These are phyloP conservation scores for Mycena vitilis DNA, from an alignment of 768 basidiomycete genomes.

Conservation along the genomic window DNA sequence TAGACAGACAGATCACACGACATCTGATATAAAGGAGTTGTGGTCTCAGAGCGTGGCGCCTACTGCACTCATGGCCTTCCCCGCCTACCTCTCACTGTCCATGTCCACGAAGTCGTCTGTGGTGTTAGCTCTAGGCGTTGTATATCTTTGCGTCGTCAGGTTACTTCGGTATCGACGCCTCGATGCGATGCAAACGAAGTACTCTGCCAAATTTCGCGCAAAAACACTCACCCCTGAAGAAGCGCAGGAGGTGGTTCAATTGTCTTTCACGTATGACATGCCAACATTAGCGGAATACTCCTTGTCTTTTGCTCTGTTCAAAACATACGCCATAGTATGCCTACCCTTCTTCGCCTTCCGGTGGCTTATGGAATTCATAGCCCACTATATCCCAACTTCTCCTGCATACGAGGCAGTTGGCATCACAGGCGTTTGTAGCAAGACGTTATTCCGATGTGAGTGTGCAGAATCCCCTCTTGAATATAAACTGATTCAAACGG, in stretches of 20 bases:
- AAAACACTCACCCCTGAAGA: constrained; percentile 55
- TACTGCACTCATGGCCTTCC: constrained; percentile 4
- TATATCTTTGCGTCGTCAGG: constrained; percentile 47
- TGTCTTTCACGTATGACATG: constrained; percentile 56
- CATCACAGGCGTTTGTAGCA: constrained; percentile 48
- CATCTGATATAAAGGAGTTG: background rate
- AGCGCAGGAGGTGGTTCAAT: constrained; percentile 55
- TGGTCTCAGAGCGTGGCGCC: background rate
- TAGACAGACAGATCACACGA: too few species aligned
- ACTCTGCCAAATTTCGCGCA: constrained; percentile 46
- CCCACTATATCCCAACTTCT: constrained; percentile 60
- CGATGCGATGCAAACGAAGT: constrained; percentile 55
- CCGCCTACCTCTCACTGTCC: background rate
- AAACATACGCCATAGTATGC: constrained; percentile 62
- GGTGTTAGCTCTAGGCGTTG: constrained; percentile 9
- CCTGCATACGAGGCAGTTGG: constrained; percentile 53
- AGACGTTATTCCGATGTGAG: constrained; percentile 64
- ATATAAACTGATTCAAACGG: background rate
- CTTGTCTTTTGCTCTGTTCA: constrained; percentile 63
- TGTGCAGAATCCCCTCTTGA: constrained; percentile 11
- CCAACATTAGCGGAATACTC: constrained; percentile 54
- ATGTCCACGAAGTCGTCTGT: constrained; percentile 13
- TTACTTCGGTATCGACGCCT: constrained; percentile 56
- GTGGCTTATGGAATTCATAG: constrained; percentile 39
- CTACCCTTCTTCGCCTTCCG: constrained; percentile 1